Base-by-base conservation (phyloP, 176 grass and related monocot species). In the Musa troglodytarum region DNA sequence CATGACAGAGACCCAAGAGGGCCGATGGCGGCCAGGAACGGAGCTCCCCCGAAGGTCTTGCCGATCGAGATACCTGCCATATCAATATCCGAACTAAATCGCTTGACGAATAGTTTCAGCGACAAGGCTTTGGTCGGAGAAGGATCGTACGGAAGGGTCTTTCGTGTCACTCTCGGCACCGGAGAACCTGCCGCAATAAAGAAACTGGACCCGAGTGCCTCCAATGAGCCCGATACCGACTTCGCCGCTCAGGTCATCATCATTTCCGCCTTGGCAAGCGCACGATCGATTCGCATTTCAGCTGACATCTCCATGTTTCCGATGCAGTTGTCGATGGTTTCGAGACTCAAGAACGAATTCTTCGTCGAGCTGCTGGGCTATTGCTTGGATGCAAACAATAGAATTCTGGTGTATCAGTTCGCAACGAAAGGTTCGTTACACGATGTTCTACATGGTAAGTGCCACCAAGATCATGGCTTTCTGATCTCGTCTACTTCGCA, bases 131-230 rank as follows among this genome's bases (percentile, higher is more conserved):
- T 85, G 63, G 59, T 90, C 4, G 85, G 88, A 26, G 82, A 90
- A 87, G 88, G 88, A 55, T 87, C 88, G n/a, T 90, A 90, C 22
- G 76, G 88, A 2, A 53, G 74, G 9, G 86, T 90, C 69, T 85
- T 84, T 56, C 52, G n/a, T 17, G 82, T 82, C 54, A 59, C 55
- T 29, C 68, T 90, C 8, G 21, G 51, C 49, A 80, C 82, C 3
- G 79, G 82, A 17, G 79, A 85, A 62, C 54, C 10, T 49, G 82
- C 81, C 23, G 88, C 88, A 17, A 85, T 87, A 24, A 90, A 87
- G 76, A 87, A 74, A 68, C 79, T 87, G 10, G 88, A 90, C 25
- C 84, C 84, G 43, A 82, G 59, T 63, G 84, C 62, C 14, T 86
- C 88, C 2, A 82, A 28, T 12, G 84, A 90, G 50, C 67, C 85